phyloP scores from a whole-genome alignment of 805 yeast genomes.

The Saccharomyces cerevisiae region DNA sequence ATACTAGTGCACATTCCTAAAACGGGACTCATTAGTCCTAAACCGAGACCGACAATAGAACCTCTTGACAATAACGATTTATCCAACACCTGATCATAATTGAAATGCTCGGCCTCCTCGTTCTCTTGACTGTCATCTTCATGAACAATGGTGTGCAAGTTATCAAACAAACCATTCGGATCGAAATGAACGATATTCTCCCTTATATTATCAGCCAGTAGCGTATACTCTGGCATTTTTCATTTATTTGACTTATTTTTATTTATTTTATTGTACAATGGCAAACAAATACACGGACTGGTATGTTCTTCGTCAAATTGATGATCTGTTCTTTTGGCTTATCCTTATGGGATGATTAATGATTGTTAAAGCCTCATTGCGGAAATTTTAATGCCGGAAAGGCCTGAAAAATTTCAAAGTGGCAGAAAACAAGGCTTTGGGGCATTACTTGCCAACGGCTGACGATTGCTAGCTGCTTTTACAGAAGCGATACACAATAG shows the following conservation, averaged over 20 bases:
- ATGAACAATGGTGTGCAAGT: constrained; percentile 25
- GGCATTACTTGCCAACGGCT: background rate
- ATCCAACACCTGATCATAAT: constrained; percentile 63
- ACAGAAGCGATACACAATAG: background rate
- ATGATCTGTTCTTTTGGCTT: background rate
- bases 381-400: background rate
- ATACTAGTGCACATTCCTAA: constrained; percentile 68
- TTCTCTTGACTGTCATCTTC: constrained; percentile 39
- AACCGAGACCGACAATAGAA: constrained; percentile 70
- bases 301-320: background rate
- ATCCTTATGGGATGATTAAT: background rate
- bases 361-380: background rate
- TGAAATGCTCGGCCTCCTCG: constrained; percentile 53
- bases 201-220: constrained; percentile 17
- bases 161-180: constrained; percentile 23
- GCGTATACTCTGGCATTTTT: constrained; percentile 19
- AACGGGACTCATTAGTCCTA: constrained; percentile 76
- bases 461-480: background rate
- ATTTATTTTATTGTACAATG: background rate
- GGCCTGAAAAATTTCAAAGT: background rate
- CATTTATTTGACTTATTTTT: background rate
- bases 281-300: background rate
- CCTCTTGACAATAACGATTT: constrained; percentile 54
- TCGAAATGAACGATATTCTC: constrained; percentile 16
- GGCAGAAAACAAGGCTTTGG: background rate